Conservation (phyloP, 202 grass and related monocot species). For the Schoenoplectus triqueter region DNA sequence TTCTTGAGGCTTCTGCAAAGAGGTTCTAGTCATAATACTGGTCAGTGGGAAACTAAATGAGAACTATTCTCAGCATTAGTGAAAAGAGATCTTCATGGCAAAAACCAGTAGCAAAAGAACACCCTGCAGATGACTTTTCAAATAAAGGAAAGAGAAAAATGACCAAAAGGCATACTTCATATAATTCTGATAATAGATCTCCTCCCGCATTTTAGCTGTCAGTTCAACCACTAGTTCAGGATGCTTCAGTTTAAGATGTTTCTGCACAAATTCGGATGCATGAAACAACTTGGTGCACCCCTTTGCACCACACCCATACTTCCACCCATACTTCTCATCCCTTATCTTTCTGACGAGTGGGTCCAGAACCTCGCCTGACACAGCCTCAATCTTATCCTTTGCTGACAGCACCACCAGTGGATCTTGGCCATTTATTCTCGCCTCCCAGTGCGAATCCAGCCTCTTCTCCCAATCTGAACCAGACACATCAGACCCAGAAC, state of each 20-base stretch:
- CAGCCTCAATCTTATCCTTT: constrained; percentile 95
- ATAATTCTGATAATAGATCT: constrained; percentile 94
- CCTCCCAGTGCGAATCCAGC: constrained; percentile 80
- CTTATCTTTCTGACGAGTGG: constrained; percentile 92
- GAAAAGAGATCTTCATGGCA: background rate
- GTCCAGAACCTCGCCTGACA: constrained; percentile 79
- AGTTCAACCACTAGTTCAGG: constrained; percentile 75
- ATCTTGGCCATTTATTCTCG: constrained; percentile 76
- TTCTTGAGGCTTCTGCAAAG: background rate
- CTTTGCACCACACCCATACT: constrained; percentile 95
- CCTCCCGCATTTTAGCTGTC: constrained; percentile 86
- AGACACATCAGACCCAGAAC: constrained; percentile 58
- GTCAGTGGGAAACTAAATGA: background rate
- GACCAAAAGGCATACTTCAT: constrained; percentile 72
- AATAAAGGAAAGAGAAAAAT: constrained; percentile 20
- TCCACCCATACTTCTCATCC: constrained; percentile 99
- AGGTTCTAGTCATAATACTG: background rate
- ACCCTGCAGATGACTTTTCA: background rate
- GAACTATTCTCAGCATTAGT: background rate
- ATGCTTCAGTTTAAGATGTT: constrained; percentile 96
- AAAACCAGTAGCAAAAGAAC: background rate
- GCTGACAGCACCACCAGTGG: constrained; percentile 70
- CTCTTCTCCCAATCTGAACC: constrained; percentile 90
- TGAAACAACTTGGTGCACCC: constrained; percentile 97
- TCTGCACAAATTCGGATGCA: constrained; percentile 96